A percentile compares a stretch with the other conserved stretches of the same genome.
These are phyloP conservation scores for Platanthera guangdongensis DNA, from an alignment of 106 monocot species.

Conservation along the genomic window DNA sequence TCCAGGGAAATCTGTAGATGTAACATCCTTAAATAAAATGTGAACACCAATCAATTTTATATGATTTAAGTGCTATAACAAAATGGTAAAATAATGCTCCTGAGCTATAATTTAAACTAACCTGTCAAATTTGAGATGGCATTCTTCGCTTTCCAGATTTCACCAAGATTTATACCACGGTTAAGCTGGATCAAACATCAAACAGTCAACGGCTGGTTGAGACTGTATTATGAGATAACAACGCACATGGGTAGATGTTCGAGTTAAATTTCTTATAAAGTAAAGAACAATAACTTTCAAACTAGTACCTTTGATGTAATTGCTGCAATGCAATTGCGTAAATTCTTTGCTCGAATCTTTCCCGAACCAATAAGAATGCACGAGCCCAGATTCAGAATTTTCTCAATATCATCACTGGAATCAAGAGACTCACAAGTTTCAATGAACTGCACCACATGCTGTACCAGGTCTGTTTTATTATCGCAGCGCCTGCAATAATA, in stretches of 20 bases:
- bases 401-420: constrained; percentile 36
- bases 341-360: constrained; percentile 33
- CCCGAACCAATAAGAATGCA: constrained; percentile 48
- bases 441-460: constrained; percentile 33
- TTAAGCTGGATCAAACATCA: constrained; percentile 56
- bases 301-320: constrained; percentile 48
- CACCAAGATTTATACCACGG: constrained; percentile 29
- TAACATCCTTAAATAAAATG: background rate
- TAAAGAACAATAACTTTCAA: background rate
- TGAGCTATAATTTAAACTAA: constrained; percentile 13
- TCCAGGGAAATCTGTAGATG: too few species aligned
- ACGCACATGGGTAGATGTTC: background rate
- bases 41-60: background rate
- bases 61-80: background rate
- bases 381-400: constrained; percentile 37
- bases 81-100: background rate
- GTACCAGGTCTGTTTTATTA: constrained; percentile 58
- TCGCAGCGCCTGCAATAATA: constrained; percentile 86
- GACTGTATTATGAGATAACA: constrained; percentile 20
- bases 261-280: background rate
- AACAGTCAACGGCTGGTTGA: constrained; percentile 24
- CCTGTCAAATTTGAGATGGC: constrained; percentile 19
- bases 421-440: constrained; percentile 33
- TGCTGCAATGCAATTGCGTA: constrained; percentile 27
- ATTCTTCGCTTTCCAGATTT: constrained; percentile 46